A percentile compares a stretch with the other conserved stretches of the same genome.
phyloP scores from a whole-genome alignment of 257 asterid genomes.

The Solanum clarkiae region DNA sequence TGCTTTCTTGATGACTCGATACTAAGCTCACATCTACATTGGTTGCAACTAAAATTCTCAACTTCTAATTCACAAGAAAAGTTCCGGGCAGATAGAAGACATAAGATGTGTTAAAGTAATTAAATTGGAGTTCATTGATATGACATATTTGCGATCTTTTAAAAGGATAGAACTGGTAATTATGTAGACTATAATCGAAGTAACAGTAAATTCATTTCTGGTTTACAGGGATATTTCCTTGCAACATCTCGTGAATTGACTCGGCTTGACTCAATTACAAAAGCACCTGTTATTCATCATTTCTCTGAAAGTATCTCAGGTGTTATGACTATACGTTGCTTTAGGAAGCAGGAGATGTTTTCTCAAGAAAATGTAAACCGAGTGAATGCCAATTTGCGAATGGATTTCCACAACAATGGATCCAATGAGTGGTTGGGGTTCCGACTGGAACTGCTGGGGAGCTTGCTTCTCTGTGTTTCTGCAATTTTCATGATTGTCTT shows the following conservation, averaged over 20 bases:
- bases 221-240: constrained; percentile 76
- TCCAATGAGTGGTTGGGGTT: constrained; percentile 96
- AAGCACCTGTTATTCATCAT: constrained; percentile 92
- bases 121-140: background rate
- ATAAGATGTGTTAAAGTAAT: background rate
- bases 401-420: constrained; percentile 92
- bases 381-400: constrained; percentile 61
- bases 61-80: background rate
- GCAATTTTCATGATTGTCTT: constrained; percentile 68
- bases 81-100: background rate
- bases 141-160: background rate
- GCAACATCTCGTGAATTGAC: constrained; percentile 88
- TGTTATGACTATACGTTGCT: constrained; percentile 84
- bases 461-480: constrained; percentile 74
- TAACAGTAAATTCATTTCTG: background rate
- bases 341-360: constrained; percentile 63
- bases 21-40: background rate
- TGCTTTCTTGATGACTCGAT: background rate
- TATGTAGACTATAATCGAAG: background rate
- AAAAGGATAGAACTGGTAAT: background rate
- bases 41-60: background rate
- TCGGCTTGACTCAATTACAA: constrained; percentile 84
- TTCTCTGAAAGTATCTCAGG: constrained; percentile 96
- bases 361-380: constrained; percentile 61
- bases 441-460: constrained; percentile 75